Percentiles rank a stretch among this genome's conserved stretches.
Evolutionary conservation across 176 grass and related monocot species (phyloP).

Genomic region (Oryza officinalis): DNA sequence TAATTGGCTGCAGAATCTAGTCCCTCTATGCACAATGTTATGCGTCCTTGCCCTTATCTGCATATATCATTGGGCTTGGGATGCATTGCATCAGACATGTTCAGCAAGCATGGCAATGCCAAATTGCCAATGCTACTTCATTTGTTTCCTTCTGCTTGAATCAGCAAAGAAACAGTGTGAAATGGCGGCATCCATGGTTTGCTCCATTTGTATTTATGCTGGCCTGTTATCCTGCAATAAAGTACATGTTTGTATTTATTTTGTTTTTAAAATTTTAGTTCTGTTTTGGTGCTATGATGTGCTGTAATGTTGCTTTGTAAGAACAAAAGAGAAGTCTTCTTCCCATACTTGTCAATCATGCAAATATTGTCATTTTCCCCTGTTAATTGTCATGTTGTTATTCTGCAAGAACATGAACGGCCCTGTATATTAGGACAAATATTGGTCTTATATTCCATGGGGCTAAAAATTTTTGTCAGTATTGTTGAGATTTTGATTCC

Average conservation of each 20-base stretch:
- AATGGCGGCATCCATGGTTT: slow-evolving; percentile 18
- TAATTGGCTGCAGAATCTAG: slow-evolving; percentile 19
- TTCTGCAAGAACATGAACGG: slow-evolving; percentile 13
- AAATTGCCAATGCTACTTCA: neutral
- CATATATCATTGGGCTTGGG: slow-evolving; percentile 5
- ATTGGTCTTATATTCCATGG: slow-evolving; percentile 1
- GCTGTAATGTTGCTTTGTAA: slow-evolving; percentile 21
- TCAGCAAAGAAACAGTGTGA: neutral
- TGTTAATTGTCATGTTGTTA: slow-evolving; percentile 18
- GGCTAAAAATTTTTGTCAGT: neutral
- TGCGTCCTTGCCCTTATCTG: slow-evolving; percentile 2
- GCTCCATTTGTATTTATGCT: neutral
- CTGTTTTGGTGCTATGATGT: neutral
- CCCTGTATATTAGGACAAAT: slow-evolving; percentile 1
- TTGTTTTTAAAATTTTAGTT: neutral
- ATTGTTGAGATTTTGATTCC: slow-evolving; percentile 20
- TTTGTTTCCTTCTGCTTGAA: neutral
- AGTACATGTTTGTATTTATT: neutral
- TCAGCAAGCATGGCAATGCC: neutral
- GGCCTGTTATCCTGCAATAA: neutral
- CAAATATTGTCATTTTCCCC: neutral
- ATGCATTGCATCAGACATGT: neutral
- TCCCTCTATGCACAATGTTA: neutral
- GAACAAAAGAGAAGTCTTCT: neutral
- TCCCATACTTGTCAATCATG: neutral